A percentile compares a stretch with the other conserved stretches of the same genome.
These are phyloP conservation scores for Melastoma candidum DNA, from an alignment of 441 rosid species.

Conservation along the genomic window DNA sequence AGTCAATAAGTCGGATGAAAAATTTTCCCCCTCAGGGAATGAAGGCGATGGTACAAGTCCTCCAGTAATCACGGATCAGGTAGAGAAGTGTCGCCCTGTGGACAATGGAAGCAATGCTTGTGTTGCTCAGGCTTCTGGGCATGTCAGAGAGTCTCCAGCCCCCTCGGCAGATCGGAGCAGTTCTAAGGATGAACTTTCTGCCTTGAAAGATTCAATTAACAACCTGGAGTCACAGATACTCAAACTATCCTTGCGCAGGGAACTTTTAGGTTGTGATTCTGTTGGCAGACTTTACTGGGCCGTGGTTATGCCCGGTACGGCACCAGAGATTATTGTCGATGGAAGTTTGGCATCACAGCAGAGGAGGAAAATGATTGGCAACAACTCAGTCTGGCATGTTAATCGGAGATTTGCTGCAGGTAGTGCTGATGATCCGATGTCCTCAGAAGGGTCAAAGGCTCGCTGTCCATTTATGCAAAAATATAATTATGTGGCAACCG, in stretches of 20 bases:
- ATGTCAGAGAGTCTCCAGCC: constrained; percentile 44
- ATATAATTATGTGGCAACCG: constrained; percentile 28
- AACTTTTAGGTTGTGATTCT: constrained; percentile 87
- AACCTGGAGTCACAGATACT: constrained; percentile 53
- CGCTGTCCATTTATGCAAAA: constrained; percentile 44
- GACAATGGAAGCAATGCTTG: constrained; percentile 21
- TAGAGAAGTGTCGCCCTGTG: constrained; percentile 14
- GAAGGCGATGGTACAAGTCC: constrained; percentile 25
- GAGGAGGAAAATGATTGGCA: constrained; percentile 16
- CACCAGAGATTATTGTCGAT: constrained; percentile 62
- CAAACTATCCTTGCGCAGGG: constrained; percentile 62
- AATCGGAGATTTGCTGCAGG: constrained; percentile 19
- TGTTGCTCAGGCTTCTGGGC: constrained; percentile 21
- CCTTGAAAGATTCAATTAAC: constrained; percentile 52
- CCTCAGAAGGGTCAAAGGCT: constrained; percentile 46
- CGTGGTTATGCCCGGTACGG: constrained; percentile 42
- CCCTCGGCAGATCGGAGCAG: constrained; percentile 45
- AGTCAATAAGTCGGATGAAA: constrained; percentile 24
- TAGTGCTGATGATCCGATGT: constrained; percentile 18
- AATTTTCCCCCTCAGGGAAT: constrained; percentile 21
- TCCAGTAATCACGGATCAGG: too few relatives aligned
- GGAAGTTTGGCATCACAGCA: constrained; percentile 51
- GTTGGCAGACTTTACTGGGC: constrained; percentile 81
- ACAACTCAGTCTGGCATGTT: constrained; percentile 1
- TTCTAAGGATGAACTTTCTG: constrained; percentile 43